Conservation (phyloP, 305 asterid species). For the Fraxinus dipetala region DNA sequence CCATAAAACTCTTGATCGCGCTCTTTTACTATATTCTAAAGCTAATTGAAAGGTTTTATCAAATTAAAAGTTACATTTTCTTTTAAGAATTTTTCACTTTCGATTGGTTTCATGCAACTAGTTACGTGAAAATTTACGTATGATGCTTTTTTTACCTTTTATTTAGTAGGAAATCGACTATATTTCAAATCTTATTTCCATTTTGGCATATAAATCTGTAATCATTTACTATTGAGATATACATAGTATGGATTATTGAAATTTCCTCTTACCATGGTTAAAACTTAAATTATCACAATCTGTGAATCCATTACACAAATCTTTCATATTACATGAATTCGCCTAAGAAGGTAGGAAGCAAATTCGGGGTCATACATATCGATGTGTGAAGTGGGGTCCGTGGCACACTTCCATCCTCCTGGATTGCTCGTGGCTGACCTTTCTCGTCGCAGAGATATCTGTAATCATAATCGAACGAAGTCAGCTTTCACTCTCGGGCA, state of each 20-base stretch:
- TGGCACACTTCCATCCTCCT: too few species aligned
- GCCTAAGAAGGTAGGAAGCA: not conserved
- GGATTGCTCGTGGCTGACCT: too few species aligned
- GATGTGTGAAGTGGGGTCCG: not conserved
- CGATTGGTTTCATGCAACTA: not conserved
- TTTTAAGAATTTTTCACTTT: not conserved
- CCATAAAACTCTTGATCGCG: not conserved
- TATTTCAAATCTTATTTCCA: not conserved
- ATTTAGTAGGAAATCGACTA: too few species aligned
- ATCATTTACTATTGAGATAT: not conserved
- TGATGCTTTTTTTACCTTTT: too few species aligned
- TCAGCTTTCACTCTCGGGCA: too few species aligned
- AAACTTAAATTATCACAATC: not conserved
- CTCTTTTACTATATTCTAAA: not conserved
- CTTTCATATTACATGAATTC: not conserved
- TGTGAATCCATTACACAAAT: not conserved
- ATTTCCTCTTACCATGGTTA: not conserved
- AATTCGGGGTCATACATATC: not conserved
- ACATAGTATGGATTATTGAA: not conserved
- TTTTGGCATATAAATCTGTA: not conserved
- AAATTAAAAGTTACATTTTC: not conserved
- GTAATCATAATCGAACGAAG: too few species aligned
- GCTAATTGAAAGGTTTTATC: not conserved
- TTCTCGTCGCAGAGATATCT: too few species aligned
- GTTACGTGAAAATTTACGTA: not conserved